Evolutionary conservation across 805 yeast genomes (phyloP), one percentile per base, ranked within the genome.

Genomic region (Wickerhamomyces chaumierensis): DNA sequence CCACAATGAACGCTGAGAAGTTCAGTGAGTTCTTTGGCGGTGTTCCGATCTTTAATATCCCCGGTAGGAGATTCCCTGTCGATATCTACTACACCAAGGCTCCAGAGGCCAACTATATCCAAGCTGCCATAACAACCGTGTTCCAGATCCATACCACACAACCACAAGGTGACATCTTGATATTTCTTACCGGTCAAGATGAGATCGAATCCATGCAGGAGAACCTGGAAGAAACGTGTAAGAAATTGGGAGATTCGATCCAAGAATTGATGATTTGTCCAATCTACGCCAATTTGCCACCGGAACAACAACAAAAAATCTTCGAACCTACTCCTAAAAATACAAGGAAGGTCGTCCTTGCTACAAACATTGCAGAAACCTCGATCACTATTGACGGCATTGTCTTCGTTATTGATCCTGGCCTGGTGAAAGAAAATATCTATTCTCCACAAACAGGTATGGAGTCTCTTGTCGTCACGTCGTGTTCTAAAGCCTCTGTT

Each of bases 331-430:
- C 96, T 0, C 96, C 96, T 0, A 65, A 68, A 2, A 73, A 75
- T 28, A 61, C 82, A 3, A 62, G 98, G 31, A 92, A 92, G 54
- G 88, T 90, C 16, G 94, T 92, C 0, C 60, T 92, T 31, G 97
- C 97, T 1, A 92, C 98, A 1, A 92, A 92, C 49, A 92, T 92
- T 48, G 98, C 98, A 9, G 98, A 90, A 57, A 90, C 98, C 0
- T 90, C 97, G 4, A 70, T 90, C 54, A 90, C 98, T 9, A 88
- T 90, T 44, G 94, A 90, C 55, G 97, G 97, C n/a, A 84, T 90
- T 36, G 86, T 78, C 32, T 92, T 75, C 54, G 98, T 92, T 5
- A 80, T 92, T 33, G 98, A 92, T 57, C 86, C 96, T 0, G 98
- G 98, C 0, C 86, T 84, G 56, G 90, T 88, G 18, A 92, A 92